Conservation (phyloP, 2,329 filamentous ascomycete species). For the Cryphonectria naterciae region DNA sequence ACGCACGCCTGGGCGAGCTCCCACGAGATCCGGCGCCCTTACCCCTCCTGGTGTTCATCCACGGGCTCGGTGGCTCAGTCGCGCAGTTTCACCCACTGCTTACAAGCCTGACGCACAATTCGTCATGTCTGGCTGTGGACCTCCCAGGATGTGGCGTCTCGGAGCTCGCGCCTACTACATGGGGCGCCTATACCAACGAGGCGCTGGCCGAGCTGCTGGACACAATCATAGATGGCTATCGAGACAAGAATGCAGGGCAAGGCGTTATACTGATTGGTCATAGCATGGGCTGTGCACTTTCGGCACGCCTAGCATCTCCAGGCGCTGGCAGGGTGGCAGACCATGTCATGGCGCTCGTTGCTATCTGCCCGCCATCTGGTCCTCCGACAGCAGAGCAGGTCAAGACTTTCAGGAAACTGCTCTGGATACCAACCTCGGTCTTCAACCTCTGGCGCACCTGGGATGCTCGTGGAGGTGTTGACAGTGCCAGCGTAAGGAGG, state of each 20-base stretch:
- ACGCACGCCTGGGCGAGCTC: constrained; percentile 81
- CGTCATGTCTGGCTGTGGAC: constrained; percentile 85
- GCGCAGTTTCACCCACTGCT: constrained; percentile 85
- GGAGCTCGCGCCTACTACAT: constrained; percentile 68
- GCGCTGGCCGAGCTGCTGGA: constrained; percentile 77
- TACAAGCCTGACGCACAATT: constrained; percentile 79
- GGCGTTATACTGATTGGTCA: constrained; percentile 82
- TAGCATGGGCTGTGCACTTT: constrained; percentile 85
- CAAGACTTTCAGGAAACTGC: constrained; percentile 56
- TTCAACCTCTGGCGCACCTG: constrained; percentile 78
- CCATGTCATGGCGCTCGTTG: constrained; percentile 75
- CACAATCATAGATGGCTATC: constrained; percentile 73
- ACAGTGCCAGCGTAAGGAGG: constrained; percentile 78
- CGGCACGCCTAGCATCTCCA: constrained; percentile 68
- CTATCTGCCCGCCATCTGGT: constrained; percentile 76
- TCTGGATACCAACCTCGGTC: constrained; percentile 70
- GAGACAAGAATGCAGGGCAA: constrained; percentile 67
- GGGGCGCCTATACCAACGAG: constrained; percentile 79
- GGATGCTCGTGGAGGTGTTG: constrained; percentile 77
- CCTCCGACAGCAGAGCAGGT: constrained; percentile 61
- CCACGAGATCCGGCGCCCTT: constrained; percentile 73
- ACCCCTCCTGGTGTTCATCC: constrained; percentile 87
- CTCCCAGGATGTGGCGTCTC: constrained; percentile 89
- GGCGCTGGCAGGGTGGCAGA: constrained; percentile 58
- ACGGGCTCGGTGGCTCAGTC: constrained; percentile 89